phyloP scores from a whole-genome alignment of 169 alveolate genomes.

The Besnoitia besnoiti region DNA sequence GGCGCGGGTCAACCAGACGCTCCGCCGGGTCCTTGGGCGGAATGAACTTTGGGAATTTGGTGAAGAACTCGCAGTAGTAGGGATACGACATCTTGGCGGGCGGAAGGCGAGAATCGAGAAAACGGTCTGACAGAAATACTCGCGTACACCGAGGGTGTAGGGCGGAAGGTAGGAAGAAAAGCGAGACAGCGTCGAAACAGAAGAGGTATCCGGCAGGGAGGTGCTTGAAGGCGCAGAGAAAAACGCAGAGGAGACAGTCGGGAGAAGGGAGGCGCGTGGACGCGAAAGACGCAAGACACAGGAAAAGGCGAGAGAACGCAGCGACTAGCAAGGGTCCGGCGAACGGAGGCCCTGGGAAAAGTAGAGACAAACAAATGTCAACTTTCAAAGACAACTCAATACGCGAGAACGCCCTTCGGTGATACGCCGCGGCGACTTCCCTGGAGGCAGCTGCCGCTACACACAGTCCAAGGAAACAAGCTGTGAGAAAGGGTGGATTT shows the following conservation, averaged over 20 bases:
- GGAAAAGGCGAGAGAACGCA: too few relatives aligned
- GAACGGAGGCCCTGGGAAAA: too few relatives aligned
- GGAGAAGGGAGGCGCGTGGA: not conserved
- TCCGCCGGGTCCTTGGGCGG: constrained; percentile 75
- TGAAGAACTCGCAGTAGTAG: constrained; percentile 74
- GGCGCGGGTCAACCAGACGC: constrained; percentile 78
- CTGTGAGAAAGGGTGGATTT: too few relatives aligned
- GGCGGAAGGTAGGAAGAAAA: not conserved
- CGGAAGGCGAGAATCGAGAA: not conserved
- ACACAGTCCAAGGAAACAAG: too few relatives aligned
- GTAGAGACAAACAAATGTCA: too few relatives aligned
- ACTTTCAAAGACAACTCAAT: too few relatives aligned
- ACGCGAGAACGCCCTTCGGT: too few relatives aligned
- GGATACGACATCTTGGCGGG: constrained; percentile 75
- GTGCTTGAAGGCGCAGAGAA: not conserved
- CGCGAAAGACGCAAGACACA: too few relatives aligned
- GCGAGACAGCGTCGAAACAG: not conserved
- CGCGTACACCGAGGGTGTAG: too few relatives aligned
- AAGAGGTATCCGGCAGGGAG: not conserved
- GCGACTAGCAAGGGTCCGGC: too few relatives aligned
- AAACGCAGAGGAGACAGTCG: not conserved
- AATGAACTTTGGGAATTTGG: constrained; percentile 74
- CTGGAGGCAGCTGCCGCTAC: too few relatives aligned
- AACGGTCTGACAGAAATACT: not conserved
- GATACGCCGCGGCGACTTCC: too few relatives aligned